phyloP scores from a whole-genome alignment of 371 early-diverging fungal genomes.

The Mortierella sp. region DNA sequence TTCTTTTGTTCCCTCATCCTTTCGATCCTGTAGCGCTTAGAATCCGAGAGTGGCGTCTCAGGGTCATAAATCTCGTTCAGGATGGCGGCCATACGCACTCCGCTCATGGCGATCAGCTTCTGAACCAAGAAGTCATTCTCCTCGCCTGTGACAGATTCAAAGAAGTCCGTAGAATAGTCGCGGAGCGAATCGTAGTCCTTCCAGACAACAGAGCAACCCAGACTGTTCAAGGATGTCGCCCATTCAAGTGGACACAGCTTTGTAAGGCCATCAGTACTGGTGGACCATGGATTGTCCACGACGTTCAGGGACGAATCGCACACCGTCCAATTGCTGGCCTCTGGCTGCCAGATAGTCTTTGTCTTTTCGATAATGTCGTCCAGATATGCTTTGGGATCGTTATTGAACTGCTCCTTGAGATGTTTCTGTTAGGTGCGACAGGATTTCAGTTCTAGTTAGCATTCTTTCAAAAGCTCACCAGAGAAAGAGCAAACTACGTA shows the following conservation, averaged over 20 bases:
- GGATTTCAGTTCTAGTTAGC: too few species aligned
- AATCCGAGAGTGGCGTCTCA: not conserved
- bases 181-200: slow-evolving; percentile 30
- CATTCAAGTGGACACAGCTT: slow-evolving; percentile 45
- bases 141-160: slow-evolving; percentile 25
- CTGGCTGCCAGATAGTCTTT: slow-evolving; percentile 28
- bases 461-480: too few species aligned
- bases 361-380: slow-evolving; percentile 48
- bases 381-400: slow-evolving; percentile 48
- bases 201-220: slow-evolving; percentile 44
- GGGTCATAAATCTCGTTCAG: slow-evolving; percentile 52
- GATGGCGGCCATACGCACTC: slow-evolving; percentile 51
- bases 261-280: slow-evolving; percentile 9
- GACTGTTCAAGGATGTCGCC: slow-evolving; percentile 31
- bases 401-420: slow-evolving; percentile 46
- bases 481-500: not conserved
- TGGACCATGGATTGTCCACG: slow-evolving; percentile 47
- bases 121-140: slow-evolving; percentile 30
- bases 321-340: slow-evolving; percentile 39
- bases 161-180: slow-evolving; percentile 42
- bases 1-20: not conserved
- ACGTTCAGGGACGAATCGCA: slow-evolving; percentile 32
- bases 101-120: slow-evolving; percentile 51
- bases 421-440: slow-evolving; percentile 50
- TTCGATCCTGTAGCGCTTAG: not conserved